Evolutionary conservation across 2,329 filamentous ascomycete genomes (phyloP).

Genomic region (Exophiala sp.): DNA sequence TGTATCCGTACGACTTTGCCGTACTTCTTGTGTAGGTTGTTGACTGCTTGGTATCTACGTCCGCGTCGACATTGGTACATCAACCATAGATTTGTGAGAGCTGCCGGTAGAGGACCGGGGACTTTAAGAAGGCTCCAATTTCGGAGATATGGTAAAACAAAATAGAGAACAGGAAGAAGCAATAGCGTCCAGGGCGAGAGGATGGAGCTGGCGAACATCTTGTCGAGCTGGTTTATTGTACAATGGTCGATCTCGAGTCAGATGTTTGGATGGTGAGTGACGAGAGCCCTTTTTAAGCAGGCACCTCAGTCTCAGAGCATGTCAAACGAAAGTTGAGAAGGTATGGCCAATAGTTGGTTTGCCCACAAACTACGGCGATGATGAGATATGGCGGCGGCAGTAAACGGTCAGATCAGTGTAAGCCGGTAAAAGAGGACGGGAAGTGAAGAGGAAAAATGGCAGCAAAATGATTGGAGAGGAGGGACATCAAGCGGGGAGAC

Average conservation of each 20-base stretch:
- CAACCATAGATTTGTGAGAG: slow-evolving; percentile 78
- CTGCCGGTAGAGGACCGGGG: slow-evolving; percentile 53
- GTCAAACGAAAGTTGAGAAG: background rate
- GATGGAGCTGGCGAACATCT: slow-evolving; percentile 25
- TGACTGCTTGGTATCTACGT: slow-evolving; percentile 60
- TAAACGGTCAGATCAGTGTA: slow-evolving; percentile 5
- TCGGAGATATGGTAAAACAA: slow-evolving; percentile 56
- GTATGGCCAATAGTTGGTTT: slow-evolving; percentile 8
- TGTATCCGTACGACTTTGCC: slow-evolving; percentile 80
- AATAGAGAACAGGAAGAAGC: slow-evolving; percentile 52
- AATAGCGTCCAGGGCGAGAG: slow-evolving; percentile 42
- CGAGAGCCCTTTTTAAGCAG: too few relatives aligned
- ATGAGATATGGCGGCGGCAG: slow-evolving; percentile 5
- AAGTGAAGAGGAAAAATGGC: slow-evolving; percentile 8
- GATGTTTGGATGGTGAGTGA: too few relatives aligned
- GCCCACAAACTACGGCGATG: slow-evolving; percentile 6
- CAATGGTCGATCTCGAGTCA: too few relatives aligned
- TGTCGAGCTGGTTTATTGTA: slow-evolving; percentile 2
- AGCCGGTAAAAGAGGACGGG: slow-evolving; percentile 17
- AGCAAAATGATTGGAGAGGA: background rate
- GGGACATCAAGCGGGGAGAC: background rate
- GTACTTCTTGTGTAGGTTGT: slow-evolving; percentile 69
- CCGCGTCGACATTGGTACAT: slow-evolving; percentile 64
- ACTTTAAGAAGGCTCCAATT: slow-evolving; percentile 52
- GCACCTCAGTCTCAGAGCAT: too few relatives aligned